Evolutionary conservation across 805 yeast species (phyloP).

Genomic region (Scheffersomyces amazonensis): DNA sequence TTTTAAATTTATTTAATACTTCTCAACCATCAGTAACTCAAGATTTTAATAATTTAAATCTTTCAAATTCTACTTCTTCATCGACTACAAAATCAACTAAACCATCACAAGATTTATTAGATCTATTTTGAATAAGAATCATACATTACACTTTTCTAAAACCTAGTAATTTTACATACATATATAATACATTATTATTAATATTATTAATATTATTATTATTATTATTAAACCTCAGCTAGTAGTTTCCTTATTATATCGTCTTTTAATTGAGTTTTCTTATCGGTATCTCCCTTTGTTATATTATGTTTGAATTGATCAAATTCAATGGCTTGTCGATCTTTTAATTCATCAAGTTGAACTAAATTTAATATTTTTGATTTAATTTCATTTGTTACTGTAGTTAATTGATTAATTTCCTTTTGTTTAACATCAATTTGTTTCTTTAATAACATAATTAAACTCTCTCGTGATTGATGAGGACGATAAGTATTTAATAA

Average conservation of each 20-base stretch:
- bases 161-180: background rate
- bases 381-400: constrained; percentile 38
- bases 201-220: too few species aligned
- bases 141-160: background rate
- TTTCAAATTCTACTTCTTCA: constrained; percentile 1
- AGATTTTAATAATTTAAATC: constrained; percentile 10
- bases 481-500: constrained; percentile 88
- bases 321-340: background rate
- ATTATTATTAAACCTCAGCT: constrained; percentile 1
- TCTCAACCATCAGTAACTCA: constrained; percentile 8
- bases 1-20: constrained; percentile 42
- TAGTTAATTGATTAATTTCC: constrained; percentile 48
- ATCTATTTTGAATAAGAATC: constrained; percentile 23
- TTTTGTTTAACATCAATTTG: constrained; percentile 62
- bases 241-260: constrained; percentile 10
- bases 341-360: constrained; percentile 5
- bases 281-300: constrained; percentile 3
- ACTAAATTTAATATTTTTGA: constrained; percentile 25
- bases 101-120: constrained; percentile 32
- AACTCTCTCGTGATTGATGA: constrained; percentile 89
- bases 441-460: constrained; percentile 69
- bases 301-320: background rate
- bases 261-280: too few species aligned
- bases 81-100: constrained; percentile 5
- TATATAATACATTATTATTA: too few species aligned